Base-by-base conservation (phyloP, 2,329 filamentous ascomycete species). In the Lachnellula arida region DNA sequence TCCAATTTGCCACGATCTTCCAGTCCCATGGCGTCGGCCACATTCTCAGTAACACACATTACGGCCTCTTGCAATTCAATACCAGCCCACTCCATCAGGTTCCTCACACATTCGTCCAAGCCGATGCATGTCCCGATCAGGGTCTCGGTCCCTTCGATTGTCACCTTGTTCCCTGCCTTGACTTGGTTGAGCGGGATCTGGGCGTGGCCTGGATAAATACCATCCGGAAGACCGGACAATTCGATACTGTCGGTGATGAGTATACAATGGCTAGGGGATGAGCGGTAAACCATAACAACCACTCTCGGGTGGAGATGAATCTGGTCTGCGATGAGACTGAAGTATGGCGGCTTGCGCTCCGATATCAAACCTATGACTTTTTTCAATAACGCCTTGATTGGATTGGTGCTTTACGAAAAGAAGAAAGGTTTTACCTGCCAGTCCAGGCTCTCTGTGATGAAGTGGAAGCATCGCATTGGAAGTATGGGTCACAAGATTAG, bases 191-290 rank as follows among this genome's bases (percentile, higher is more conserved):
- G 71, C 1, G 76, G 72, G 19, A 81, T 80, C 60, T 82, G 79
- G 1, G 76, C 69, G 58, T 82, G 76, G 0, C 77, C 77, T 0
- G 77, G 75, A 57, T 82, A 76, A 0, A 73, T 71, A 0, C 79
- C 79, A 52, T 82, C 76, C 0, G 74, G 71, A 1, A 81, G 69
- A 7, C 77, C 78, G 9, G 77, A 76, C 3, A 82, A 73, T 63
- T 82, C 79, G 60, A 81, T 79, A 52, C 72, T 75, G 66, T 82
- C 80, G 1, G 78, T 81, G 56, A 81, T 74, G 46, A 81, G 66
- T 48, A 82, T 78, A 58, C 76, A 76, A 56, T 75, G 74, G 14
- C 65, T 58, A 1, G 77, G 77, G 34, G 75, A 74, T 2, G 75
- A 66, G 22, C 74, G 72, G 64, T 79, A 75, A 3, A 80, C 74